Evolutionary conservation across 2,329 filamentous ascomycete genomes (phyloP).

Genomic region (Nemania serpens): DNA sequence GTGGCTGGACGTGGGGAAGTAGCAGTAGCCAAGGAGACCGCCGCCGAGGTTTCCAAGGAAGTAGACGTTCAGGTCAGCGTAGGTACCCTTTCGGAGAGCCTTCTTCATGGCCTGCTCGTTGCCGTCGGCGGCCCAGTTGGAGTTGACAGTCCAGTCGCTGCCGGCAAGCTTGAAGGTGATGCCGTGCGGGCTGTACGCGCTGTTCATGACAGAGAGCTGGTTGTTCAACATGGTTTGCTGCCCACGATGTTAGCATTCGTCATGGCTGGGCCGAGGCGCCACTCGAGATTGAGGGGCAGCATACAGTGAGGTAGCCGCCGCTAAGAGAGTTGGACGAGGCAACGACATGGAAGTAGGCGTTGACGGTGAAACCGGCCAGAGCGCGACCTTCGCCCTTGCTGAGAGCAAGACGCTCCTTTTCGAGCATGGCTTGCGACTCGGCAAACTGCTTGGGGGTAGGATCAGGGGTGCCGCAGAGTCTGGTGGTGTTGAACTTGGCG

Average conservation of each 20-base stretch:
- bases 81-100: slow-evolving; percentile 51
- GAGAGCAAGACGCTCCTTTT: slow-evolving; percentile 32
- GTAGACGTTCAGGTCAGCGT: slow-evolving; percentile 54
- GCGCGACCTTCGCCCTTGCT: slow-evolving; percentile 31
- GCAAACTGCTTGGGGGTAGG: slow-evolving; percentile 38
- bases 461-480: slow-evolving; percentile 38
- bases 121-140: slow-evolving; percentile 49
- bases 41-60: slow-evolving; percentile 45
- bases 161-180: slow-evolving; percentile 51
- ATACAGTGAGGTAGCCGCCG: slow-evolving; percentile 46
- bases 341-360: slow-evolving; percentile 48
- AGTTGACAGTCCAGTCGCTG: slow-evolving; percentile 53
- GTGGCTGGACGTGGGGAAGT: slow-evolving; percentile 51
- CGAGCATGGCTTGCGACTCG: slow-evolving; percentile 33
- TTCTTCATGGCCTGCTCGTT: slow-evolving; percentile 51
- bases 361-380: slow-evolving; percentile 41
- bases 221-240: slow-evolving; percentile 44
- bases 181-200: slow-evolving; percentile 48
- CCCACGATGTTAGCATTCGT: slow-evolving; percentile 18
- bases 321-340: slow-evolving; percentile 37
- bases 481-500: slow-evolving; percentile 29
- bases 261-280: not conserved
- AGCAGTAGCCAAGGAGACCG: slow-evolving; percentile 51
- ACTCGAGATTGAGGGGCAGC: slow-evolving; percentile 3
- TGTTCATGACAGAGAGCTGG: slow-evolving; percentile 54